These are phyloP conservation scores for Omphalea diandra DNA, from an alignment of 441 rosid species.

Conservation along the genomic window DNA sequence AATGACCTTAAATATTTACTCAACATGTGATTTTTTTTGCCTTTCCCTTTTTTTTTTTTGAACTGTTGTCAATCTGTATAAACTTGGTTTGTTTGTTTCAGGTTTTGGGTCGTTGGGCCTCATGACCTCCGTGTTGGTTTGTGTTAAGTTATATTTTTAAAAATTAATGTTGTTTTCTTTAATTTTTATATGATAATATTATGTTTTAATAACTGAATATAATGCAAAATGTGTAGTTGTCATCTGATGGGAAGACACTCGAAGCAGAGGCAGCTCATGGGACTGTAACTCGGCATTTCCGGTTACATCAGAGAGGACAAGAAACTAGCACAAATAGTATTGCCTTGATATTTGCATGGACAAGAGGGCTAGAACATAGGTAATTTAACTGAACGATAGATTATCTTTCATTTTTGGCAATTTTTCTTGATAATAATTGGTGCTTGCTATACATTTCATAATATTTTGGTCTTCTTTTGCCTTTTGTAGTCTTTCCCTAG, in stretches of 20 bases:
- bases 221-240: conserved; percentile 52
- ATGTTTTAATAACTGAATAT: conserved; percentile 16
- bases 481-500: not conserved
- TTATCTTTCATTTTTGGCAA: not conserved
- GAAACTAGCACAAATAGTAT: conserved; percentile 98
- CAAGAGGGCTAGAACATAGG: conserved; percentile 91
- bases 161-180: not conserved
- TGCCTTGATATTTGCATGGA: conserved; percentile 97
- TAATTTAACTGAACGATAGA: conserved; percentile 21
- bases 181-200: conserved; percentile 1
- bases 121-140: conserved; percentile 92
- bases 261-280: conserved; percentile 99
- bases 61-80: conserved; percentile 12
- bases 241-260: conserved; percentile 87
- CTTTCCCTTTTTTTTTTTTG: no score
- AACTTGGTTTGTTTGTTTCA: conserved; percentile 36
- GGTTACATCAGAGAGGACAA: conserved; percentile 83
- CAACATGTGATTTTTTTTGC: not conserved
- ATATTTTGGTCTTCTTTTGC: not conserved
- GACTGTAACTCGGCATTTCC: conserved; percentile 93
- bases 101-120: conserved; percentile 98
- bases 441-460: not conserved
- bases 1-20: not conserved
- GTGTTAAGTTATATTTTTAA: conserved; percentile 30
- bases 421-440: not conserved